Conservation (phyloP, 352 stramenopile species). For the Phytophthora crassamura region DNA sequence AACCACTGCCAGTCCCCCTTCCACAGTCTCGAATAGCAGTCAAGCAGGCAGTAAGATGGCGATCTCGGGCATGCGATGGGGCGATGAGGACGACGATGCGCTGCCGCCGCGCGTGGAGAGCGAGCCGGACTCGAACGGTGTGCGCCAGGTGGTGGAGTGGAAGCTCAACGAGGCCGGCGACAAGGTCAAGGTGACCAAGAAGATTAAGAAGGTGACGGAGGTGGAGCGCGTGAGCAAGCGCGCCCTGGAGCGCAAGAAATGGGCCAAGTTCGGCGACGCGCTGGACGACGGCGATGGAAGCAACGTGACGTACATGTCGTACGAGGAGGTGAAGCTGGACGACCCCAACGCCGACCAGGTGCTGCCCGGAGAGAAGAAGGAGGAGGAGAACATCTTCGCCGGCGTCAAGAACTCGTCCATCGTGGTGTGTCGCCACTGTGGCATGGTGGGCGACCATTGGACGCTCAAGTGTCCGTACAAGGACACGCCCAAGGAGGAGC, state of each 20-base stretch:
- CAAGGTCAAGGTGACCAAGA: constrained; percentile 93
- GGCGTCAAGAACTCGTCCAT: constrained; percentile 91
- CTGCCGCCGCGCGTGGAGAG: constrained; percentile 84
- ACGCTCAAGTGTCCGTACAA: constrained; percentile 94
- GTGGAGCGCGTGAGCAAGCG: constrained; percentile 87
- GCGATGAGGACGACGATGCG: constrained; percentile 77
- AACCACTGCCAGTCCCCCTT: background rate
- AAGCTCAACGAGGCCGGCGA: constrained; percentile 90
- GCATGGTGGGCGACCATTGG: constrained; percentile 91
- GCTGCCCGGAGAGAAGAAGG: constrained; percentile 88
- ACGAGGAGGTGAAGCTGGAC: constrained; percentile 83
- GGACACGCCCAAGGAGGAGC: constrained; percentile 82
- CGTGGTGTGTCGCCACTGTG: constrained; percentile 90
- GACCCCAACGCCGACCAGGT: constrained; percentile 90
- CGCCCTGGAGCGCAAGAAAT: constrained; percentile 83
- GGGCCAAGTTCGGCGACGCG: constrained; percentile 85
- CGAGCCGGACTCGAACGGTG: constrained; percentile 80
- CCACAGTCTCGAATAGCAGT: constrained; percentile 12
- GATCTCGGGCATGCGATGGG: constrained; percentile 78
- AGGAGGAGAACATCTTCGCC: constrained; percentile 88
- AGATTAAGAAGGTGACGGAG: constrained; percentile 88
- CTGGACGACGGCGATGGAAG: constrained; percentile 73
- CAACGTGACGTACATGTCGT: constrained; percentile 89
- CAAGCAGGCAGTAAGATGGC: constrained; percentile 43
- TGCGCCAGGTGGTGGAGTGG: constrained; percentile 90